Percentiles rank a stretch among this genome's conserved stretches.
These are phyloP conservation scores for Brassica balearica DNA, from an alignment of 441 rosid species.

Conservation along the genomic window DNA sequence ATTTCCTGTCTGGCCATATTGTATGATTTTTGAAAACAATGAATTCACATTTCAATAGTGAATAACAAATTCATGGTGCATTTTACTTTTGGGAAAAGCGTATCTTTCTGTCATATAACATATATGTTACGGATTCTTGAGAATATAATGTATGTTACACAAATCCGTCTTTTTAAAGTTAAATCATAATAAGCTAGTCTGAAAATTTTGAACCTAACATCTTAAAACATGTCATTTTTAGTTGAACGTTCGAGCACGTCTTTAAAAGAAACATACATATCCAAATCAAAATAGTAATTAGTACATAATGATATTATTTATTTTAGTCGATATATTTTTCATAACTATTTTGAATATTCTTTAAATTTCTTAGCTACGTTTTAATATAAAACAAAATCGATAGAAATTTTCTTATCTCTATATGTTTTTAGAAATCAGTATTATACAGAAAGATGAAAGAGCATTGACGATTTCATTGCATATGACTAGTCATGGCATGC, in stretches of 20 bases:
- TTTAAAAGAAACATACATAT: background rate
- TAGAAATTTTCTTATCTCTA: background rate
- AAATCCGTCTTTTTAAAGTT: background rate
- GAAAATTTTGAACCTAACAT: background rate
- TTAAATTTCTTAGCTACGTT: background rate
- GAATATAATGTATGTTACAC: background rate
- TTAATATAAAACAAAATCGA: background rate
- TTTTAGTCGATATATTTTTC: background rate
- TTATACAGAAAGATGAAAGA: background rate
- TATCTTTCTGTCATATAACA: background rate
- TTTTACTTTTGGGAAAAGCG: background rate
- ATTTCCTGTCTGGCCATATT: conserved; percentile 14
- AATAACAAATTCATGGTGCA: background rate
- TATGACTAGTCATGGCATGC: background rate
- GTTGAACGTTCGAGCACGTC: background rate
- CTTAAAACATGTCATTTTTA: background rate
- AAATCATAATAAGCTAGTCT: background rate
- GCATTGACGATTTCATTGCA: background rate
- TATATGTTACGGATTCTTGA: background rate
- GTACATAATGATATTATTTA: conserved; percentile 2
- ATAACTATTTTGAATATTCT: background rate
- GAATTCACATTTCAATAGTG: background rate
- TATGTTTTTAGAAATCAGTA: background rate
- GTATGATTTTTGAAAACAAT: conserved; percentile 15
- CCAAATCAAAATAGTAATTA: background rate